These are phyloP conservation scores for Calophaca sinica DNA, from an alignment of 306 rosid genomes.

Conservation along the genomic window DNA sequence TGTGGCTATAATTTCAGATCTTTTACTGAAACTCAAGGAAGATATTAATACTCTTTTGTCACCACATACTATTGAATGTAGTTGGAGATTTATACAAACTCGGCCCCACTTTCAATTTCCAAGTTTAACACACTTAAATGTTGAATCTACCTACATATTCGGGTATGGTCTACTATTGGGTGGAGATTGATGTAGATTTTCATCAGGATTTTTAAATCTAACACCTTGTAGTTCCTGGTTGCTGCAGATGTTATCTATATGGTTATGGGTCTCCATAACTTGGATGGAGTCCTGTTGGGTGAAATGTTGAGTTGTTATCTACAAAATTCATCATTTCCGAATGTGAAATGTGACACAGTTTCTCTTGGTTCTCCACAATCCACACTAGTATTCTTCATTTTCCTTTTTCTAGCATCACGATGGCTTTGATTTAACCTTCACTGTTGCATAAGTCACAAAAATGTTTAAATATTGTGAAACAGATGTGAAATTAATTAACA, in stretches of 20 bases:
- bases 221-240: slow-evolving; percentile 8
- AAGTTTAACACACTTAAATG: too few species aligned
- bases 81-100: slow-evolving; percentile 25
- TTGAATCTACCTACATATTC: not conserved
- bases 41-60: not conserved
- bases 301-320: not conserved
- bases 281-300: not conserved
- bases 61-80: not conserved
- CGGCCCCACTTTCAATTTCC: not conserved
- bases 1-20: not conserved
- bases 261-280: slow-evolving; percentile 28
- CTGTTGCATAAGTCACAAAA: too few species aligned
- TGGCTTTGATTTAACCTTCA: not conserved
- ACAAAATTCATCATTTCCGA: not conserved
- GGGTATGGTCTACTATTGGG: slow-evolving; percentile 3
- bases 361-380: not conserved
- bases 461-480: too few species aligned
- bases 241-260: slow-evolving; percentile 18
- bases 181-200: not conserved
- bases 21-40: slow-evolving; percentile 18
- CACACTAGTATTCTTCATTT: slow-evolving; percentile 11
- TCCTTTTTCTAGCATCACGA: not conserved
- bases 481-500: not conserved
- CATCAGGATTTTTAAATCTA: not conserved
- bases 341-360: not conserved